Evolutionary conservation across 176 grass and related monocot genomes (phyloP).

Genomic region (Bothriochloa decipiens): DNA sequence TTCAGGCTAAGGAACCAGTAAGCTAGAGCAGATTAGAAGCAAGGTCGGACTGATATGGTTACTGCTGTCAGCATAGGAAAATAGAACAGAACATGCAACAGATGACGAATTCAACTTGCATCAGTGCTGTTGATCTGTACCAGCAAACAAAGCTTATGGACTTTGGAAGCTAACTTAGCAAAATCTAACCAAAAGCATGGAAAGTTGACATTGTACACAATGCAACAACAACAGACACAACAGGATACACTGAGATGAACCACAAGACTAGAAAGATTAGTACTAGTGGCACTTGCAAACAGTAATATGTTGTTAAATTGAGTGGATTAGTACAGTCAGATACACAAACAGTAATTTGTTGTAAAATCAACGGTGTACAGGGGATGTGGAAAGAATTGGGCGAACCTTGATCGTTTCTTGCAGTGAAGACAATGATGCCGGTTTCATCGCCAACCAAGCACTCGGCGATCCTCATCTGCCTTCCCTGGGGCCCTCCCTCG

Average conservation of each 20-base stretch:
- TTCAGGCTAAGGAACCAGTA: not conserved
- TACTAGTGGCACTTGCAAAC: not conserved
- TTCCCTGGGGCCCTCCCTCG: conserved; percentile 49
- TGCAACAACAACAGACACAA: not conserved
- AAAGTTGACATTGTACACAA: not conserved
- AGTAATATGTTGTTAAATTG: not conserved
- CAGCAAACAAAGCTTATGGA: not conserved
- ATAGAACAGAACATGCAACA: not conserved
- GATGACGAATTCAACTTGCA: not conserved
- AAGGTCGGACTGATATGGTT: not conserved
- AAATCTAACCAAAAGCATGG: not conserved
- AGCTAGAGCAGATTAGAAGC: conserved; percentile 5
- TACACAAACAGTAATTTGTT: not conserved
- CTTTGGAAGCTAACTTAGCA: not conserved
- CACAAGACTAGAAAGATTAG: not conserved
- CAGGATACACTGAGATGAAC: not conserved
- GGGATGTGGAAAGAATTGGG: not conserved
- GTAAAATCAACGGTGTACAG: not conserved
- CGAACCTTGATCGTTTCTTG: conserved; percentile 80
- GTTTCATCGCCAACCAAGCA: conserved; percentile 87
- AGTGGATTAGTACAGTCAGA: too few species aligned
- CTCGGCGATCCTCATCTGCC: conserved; percentile 71
- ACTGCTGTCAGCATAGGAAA: not conserved
- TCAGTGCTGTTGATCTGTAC: not conserved
- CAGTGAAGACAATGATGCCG: conserved; percentile 78